Conservation (phyloP, 1,139 yeast genomes). For the Yamadazyma atlantica region DNA sequence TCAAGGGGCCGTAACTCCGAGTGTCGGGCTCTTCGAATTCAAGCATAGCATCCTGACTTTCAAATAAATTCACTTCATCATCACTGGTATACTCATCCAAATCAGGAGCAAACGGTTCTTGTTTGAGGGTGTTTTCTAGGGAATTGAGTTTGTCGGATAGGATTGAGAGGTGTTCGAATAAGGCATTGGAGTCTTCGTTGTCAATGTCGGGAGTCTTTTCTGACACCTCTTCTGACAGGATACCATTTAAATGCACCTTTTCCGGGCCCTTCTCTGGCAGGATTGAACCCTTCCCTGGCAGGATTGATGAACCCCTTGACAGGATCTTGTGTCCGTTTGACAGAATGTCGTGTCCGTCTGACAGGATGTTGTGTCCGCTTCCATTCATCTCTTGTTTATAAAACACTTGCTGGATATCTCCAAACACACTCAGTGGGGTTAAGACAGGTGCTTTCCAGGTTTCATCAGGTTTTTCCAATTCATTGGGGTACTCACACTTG, state of each 20-base stretch:
- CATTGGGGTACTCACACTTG: constrained; percentile 20
- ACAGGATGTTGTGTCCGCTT: no score
- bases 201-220: not conserved
- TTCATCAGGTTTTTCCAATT: not conserved
- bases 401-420: no score
- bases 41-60: not conserved
- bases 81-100: constrained; percentile 7
- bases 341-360: no score
- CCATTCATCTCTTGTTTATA: no score
- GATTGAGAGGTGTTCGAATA: constrained; percentile 2
- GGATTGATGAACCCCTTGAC: no score
- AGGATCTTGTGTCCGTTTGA: no score
- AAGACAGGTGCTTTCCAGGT: no score
- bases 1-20: constrained; percentile 31
- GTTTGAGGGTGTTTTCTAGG: constrained; percentile 6
- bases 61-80: constrained; percentile 9
- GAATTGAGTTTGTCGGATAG: constrained; percentile 6
- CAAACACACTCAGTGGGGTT: no score
- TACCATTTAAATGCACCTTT: no score
- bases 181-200: constrained; percentile 1
- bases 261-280: no score
- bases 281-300: no score
- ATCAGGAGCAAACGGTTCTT: constrained; percentile 1
- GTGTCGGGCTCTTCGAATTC: constrained; percentile 2
- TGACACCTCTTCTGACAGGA: no score